A percentile compares a stretch with the other conserved stretches of the same genome.
These are phyloP conservation scores for Sporothrix inflata DNA, from an alignment of 2,329 filamentous ascomycete species.

Conservation along the genomic window DNA sequence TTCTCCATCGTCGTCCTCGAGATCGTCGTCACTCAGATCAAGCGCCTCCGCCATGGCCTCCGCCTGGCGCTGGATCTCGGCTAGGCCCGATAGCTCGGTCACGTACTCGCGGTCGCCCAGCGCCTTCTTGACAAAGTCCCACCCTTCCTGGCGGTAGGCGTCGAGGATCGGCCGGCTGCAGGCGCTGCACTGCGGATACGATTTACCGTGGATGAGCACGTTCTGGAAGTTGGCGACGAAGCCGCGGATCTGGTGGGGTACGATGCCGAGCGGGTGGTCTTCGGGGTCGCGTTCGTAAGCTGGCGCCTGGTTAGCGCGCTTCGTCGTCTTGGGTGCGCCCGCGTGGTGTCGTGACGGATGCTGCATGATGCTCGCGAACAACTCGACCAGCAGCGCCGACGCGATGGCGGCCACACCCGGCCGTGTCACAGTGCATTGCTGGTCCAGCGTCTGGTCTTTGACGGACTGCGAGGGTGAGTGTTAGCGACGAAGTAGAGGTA, in stretches of 20 bases:
- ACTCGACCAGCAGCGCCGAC: conserved; percentile 86
- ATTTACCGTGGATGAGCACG: conserved; percentile 70
- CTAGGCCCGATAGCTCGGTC: conserved; percentile 72
- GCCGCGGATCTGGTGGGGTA: conserved; percentile 81
- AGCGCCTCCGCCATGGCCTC: conserved; percentile 57
- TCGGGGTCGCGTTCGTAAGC: conserved; percentile 58
- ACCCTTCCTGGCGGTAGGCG: conserved; percentile 69
- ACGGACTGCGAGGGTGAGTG: conserved; percentile 64
- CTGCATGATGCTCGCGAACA: conserved; percentile 84
- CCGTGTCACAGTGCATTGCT: conserved; percentile 96
- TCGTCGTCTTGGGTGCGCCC: conserved; percentile 54
- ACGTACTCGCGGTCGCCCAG: conserved; percentile 78
- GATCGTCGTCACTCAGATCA: conserved; percentile 65
- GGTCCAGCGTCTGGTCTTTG: conserved; percentile 92
- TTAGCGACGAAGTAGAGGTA: neutral
- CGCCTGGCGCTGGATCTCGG: conserved; percentile 68
- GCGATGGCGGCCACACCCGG: conserved; percentile 92
- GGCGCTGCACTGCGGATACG: conserved; percentile 80
- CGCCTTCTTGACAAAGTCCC: conserved; percentile 76
- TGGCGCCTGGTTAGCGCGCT: conserved; percentile 42
- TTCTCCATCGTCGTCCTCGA: conserved; percentile 55
- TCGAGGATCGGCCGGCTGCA: conserved; percentile 72
- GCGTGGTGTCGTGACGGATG: conserved; percentile 73
- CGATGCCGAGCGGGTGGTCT: conserved; percentile 66
- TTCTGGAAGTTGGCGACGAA: conserved; percentile 76